Percentiles rank a stretch among this genome's conserved stretches.
Conservation (phyloP, 306 rosid species). For the Erythrophleum fordii region DNA sequence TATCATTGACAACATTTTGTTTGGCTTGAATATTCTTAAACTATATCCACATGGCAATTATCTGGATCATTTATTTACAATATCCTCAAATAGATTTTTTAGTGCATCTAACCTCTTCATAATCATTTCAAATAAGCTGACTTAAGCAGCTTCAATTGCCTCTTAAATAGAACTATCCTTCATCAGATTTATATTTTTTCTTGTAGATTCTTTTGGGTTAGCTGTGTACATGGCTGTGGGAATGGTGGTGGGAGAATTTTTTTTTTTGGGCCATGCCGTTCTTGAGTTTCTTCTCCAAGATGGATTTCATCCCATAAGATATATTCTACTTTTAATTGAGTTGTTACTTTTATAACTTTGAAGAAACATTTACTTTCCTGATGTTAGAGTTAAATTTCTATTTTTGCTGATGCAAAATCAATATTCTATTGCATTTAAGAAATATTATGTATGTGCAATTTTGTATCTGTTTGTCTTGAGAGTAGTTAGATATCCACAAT, state of each 20-base stretch:
- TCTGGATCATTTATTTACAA: not conserved
- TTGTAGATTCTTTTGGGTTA: slow-evolving; percentile 69
- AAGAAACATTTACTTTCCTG: slow-evolving; percentile 19
- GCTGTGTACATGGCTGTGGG: slow-evolving; percentile 85
- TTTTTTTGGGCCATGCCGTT: slow-evolving; percentile 93
- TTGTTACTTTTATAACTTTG: slow-evolving; percentile 18
- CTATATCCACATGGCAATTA: no score
- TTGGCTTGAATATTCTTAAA: no score
- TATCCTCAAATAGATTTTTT: slow-evolving; percentile 19
- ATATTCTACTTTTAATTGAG: slow-evolving; percentile 21
- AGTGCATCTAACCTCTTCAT: slow-evolving; percentile 6
- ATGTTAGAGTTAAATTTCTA: not conserved
- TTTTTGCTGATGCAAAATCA: not conserved
- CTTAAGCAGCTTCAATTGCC: slow-evolving; percentile 27
- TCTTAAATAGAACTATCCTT: slow-evolving; percentile 31
- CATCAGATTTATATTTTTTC: slow-evolving; percentile 29
- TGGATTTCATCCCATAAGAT: slow-evolving; percentile 93
- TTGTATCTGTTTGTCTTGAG: slow-evolving; percentile 9
- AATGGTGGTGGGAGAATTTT: slow-evolving; percentile 87
- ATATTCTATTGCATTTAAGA: slow-evolving; percentile 25
- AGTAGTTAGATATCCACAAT: not conserved
- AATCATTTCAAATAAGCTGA: slow-evolving; percentile 18
- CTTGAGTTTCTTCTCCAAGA: slow-evolving; percentile 86
- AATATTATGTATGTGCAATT: not conserved
- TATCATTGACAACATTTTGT: slow-evolving; percentile 8